These are phyloP conservation scores for Dipteronia sinensis DNA, from an alignment of 345 rosid species.

Conservation along the genomic window DNA sequence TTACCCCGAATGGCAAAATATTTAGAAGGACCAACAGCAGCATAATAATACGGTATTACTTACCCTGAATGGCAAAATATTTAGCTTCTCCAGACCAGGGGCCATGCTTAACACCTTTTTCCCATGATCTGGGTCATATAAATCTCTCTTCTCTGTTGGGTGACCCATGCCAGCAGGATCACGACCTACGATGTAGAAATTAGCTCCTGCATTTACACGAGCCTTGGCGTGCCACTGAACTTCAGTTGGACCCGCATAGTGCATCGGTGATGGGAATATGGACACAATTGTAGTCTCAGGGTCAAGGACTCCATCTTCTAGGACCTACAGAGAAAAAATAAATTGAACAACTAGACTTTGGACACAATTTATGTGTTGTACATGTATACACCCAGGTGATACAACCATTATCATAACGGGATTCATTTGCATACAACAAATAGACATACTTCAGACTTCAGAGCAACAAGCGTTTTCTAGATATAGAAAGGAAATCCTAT, in stretches of 20 bases:
- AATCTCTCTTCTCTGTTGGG: constrained; percentile 91
- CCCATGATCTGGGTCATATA: constrained; percentile 96
- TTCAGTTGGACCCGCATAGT: constrained; percentile 98
- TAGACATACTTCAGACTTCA: neutral
- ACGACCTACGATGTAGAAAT: constrained; percentile 96
- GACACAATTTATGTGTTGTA: neutral
- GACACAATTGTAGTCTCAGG: constrained; percentile 88
- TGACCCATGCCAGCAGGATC: constrained; percentile 99
- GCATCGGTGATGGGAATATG: constrained; percentile 99
- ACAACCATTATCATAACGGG: neutral
- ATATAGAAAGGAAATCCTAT: neutral
- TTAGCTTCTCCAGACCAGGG: constrained; percentile 92
- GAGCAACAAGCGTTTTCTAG: neutral
- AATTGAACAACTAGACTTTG: neutral
- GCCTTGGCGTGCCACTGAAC: constrained; percentile 99
- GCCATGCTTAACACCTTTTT: constrained; percentile 98
- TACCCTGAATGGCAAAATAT: constrained; percentile 94
- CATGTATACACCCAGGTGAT: neutral
- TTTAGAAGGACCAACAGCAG: constrained; percentile 39
- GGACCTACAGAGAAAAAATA: constrained; percentile 47
- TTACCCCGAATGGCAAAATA: constrained; percentile 91
- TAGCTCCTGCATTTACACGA: constrained; percentile 93
- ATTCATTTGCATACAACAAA: neutral
- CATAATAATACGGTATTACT: constrained; percentile 9
- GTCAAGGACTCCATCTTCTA: constrained; percentile 91